Conservation (phyloP, 2,329 filamentous ascomycete species). For the Nemania sp. region DNA sequence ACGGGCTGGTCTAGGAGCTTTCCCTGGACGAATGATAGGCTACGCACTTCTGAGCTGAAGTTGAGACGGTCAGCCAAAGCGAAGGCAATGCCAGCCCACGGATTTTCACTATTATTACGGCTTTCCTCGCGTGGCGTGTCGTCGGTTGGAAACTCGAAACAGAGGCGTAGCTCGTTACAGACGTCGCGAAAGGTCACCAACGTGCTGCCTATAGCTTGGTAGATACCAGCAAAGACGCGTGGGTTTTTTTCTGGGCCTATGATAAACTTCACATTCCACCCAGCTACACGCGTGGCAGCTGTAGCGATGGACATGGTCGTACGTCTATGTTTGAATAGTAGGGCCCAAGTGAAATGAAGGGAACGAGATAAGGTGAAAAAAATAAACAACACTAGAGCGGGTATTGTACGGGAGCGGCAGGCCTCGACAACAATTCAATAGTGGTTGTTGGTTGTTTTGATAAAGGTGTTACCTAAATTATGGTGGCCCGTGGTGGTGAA, state of each 20-base stretch:
- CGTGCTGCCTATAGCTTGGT: constrained; percentile 8
- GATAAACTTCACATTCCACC: constrained; percentile 24
- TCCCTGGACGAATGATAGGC: not conserved
- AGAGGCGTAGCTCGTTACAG: constrained; percentile 29
- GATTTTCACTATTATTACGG: not conserved
- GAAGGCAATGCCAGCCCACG: constrained; percentile 26
- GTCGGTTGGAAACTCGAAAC: constrained; percentile 18
- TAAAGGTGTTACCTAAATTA: too few relatives aligned
- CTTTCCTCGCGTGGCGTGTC: not conserved
- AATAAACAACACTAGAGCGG: too few relatives aligned
- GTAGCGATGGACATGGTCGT: constrained; percentile 14
- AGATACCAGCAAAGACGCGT: constrained; percentile 15
- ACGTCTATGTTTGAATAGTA: too few relatives aligned
- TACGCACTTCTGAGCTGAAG: not conserved
- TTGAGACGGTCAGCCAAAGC: constrained; percentile 16
- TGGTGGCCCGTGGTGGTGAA: too few relatives aligned
- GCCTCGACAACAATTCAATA: too few relatives aligned
- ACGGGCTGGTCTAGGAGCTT: constrained; percentile 19
- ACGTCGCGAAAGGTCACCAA: constrained; percentile 27
- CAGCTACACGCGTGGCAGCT: constrained; percentile 14
- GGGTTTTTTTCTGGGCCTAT: constrained; percentile 18
- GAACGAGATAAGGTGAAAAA: too few relatives aligned
- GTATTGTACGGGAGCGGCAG: too few relatives aligned
- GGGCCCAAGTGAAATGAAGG: too few relatives aligned
- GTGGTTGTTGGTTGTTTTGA: too few relatives aligned